Evolutionary conservation across 345 rosid genomes (phyloP).

Genomic region (Euphorbia tirucalli): DNA sequence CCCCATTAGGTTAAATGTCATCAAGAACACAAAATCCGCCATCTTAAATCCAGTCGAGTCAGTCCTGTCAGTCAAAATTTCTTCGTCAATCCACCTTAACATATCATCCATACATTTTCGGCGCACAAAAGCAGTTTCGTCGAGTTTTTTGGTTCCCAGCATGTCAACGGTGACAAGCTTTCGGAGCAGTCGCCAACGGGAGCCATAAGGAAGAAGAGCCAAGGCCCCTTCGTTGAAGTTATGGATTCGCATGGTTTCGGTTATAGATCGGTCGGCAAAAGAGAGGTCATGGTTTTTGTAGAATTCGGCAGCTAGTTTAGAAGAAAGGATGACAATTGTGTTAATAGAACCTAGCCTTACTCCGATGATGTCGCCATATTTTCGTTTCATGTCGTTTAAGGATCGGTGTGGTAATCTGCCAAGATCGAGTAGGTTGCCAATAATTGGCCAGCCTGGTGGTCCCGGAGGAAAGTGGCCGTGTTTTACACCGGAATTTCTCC

Average conservation of each 20-base stretch:
- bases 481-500: not conserved
- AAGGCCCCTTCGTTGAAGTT: constrained; percentile 42
- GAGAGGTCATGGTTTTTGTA: constrained; percentile 58
- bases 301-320: constrained; percentile 41
- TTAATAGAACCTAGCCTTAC: constrained; percentile 44
- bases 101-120: constrained; percentile 44
- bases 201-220: constrained; percentile 49
- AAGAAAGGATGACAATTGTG: constrained; percentile 48
- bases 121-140: constrained; percentile 36
- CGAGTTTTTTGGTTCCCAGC: constrained; percentile 39
- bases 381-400: constrained; percentile 27
- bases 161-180: constrained; percentile 49
- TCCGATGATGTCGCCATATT: constrained; percentile 47
- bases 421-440: not conserved
- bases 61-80: not conserved
- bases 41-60: constrained; percentile 26
- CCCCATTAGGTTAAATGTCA: constrained; percentile 48
- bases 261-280: constrained; percentile 41
- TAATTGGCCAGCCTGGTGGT: constrained; percentile 1
- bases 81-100: constrained; percentile 48
- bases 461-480: not conserved
- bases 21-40: constrained; percentile 39
- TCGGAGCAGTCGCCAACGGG: constrained; percentile 48
- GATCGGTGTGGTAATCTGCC: constrained; percentile 31
- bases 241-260: not conserved